Conservation (phyloP, 1,284 basidiomycete species). For the Fomitopsis pinicola region DNA sequence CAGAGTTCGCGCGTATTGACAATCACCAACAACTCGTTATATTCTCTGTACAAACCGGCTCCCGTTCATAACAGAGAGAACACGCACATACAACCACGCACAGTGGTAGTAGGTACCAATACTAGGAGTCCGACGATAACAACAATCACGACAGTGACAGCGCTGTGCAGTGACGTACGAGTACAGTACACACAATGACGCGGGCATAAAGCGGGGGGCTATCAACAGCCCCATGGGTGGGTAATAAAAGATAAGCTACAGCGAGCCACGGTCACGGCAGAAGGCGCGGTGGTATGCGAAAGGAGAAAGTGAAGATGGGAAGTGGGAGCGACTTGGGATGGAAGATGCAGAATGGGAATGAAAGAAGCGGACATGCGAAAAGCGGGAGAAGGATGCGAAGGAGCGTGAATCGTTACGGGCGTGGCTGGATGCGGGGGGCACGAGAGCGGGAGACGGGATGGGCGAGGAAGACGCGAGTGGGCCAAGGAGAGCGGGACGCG, state of each 20-base stretch:
- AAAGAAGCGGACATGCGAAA: background rate
- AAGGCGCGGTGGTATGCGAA: background rate
- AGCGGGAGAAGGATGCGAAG: background rate
- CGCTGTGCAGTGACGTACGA: background rate
- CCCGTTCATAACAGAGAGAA: background rate
- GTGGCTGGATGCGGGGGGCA: background rate
- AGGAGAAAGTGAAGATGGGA: background rate
- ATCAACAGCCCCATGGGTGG: background rate
- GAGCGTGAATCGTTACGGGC: background rate
- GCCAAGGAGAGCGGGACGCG: background rate
- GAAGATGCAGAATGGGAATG: background rate
- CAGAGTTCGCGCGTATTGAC: too few relatives aligned
- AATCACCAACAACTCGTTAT: background rate
- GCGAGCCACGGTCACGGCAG: background rate
- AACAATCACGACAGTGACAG: background rate
- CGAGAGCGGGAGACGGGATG: background rate
- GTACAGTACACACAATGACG: background rate
- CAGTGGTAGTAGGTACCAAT: background rate
- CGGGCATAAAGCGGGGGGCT: background rate
- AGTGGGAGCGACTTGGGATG: background rate
- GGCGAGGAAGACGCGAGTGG: background rate
- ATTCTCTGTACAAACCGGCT: background rate
- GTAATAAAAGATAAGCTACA: background rate
- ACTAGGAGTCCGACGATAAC: background rate
- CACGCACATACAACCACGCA: background rate